phyloP scores from a whole-genome alignment of 2,329 filamentous ascomycete genomes.

The Hypocreales sp. region DNA sequence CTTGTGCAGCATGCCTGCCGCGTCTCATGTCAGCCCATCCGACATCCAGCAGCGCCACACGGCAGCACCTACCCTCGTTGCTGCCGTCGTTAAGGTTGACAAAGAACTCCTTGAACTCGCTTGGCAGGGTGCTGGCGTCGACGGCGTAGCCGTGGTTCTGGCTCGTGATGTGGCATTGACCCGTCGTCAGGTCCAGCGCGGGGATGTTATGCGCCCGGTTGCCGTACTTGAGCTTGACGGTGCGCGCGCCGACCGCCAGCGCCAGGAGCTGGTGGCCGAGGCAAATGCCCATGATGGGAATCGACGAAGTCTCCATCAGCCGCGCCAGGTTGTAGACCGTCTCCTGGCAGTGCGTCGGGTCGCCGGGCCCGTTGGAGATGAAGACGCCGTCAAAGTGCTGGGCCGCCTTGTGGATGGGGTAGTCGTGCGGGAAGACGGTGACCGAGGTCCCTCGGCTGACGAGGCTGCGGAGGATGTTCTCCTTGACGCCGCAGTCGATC shows the following conservation, averaged over 20 bases:
- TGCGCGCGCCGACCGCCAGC: slow-evolving; percentile 73
- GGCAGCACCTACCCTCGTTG: slow-evolving; percentile 55
- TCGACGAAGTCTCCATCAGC: slow-evolving; percentile 78
- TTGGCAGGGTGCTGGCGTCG: slow-evolving; percentile 65
- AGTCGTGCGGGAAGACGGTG: slow-evolving; percentile 91
- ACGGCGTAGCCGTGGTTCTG: slow-evolving; percentile 98
- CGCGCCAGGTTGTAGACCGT: slow-evolving; percentile 86
- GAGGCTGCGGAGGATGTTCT: slow-evolving; percentile 94
- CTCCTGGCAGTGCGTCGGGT: slow-evolving; percentile 90
- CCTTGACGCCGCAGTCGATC: slow-evolving; percentile 97
- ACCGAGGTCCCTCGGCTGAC: slow-evolving; percentile 84
- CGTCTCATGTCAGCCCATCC: neutral
- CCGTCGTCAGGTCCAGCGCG: slow-evolving; percentile 82
- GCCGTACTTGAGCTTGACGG: slow-evolving; percentile 97
- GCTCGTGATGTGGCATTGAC: slow-evolving; percentile 94
- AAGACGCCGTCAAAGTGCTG: slow-evolving; percentile 98
- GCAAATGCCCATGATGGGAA: slow-evolving; percentile 96
- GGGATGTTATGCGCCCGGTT: slow-evolving; percentile 99
- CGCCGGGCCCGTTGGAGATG: slow-evolving; percentile 96
- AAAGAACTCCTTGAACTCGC: slow-evolving; percentile 95
- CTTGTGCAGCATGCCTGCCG: slow-evolving; percentile 72
- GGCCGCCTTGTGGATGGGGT: slow-evolving; percentile 94
- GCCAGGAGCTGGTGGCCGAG: slow-evolving; percentile 93
- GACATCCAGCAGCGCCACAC: neutral
- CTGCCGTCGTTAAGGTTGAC: slow-evolving; percentile 95